Conservation (phyloP, 2,329 filamentous ascomycete genomes). For the Colletotrichum viniferum region DNA sequence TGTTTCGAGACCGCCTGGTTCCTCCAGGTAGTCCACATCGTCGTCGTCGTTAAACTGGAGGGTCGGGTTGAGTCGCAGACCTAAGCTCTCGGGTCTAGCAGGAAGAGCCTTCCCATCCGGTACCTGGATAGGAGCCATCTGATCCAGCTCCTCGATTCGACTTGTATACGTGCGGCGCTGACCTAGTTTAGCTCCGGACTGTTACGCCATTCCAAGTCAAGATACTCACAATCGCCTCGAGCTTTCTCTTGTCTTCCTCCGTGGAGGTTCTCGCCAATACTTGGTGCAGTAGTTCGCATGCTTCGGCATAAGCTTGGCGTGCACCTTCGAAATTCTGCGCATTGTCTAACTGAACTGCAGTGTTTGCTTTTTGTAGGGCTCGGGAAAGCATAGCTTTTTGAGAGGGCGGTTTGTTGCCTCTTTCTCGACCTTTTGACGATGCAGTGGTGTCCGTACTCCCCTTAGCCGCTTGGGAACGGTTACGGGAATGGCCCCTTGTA, state of each 20-base stretch:
- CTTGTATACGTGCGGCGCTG: slow-evolving; percentile 89
- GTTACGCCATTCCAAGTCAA: neutral
- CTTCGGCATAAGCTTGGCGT: slow-evolving; percentile 87
- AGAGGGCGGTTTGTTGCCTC: slow-evolving; percentile 57
- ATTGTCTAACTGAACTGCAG: slow-evolving; percentile 94
- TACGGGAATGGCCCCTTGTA: slow-evolving; percentile 46
- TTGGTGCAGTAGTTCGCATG: slow-evolving; percentile 84
- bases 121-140: slow-evolving; percentile 61
- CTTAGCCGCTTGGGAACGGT: slow-evolving; percentile 49
- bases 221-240: slow-evolving; percentile 86
- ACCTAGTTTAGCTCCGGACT: neutral
- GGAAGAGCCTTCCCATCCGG: slow-evolving; percentile 78
- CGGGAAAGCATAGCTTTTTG: slow-evolving; percentile 98
- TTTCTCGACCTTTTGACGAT: slow-evolving; percentile 37
- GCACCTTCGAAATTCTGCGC: slow-evolving; percentile 93
- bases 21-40: slow-evolving; percentile 46
- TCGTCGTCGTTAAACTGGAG: slow-evolving; percentile 39
- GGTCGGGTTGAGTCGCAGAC: slow-evolving; percentile 42
- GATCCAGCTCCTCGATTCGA: slow-evolving; percentile 84
- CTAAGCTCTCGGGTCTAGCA: slow-evolving; percentile 66
- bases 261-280: slow-evolving; percentile 85
- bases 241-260: slow-evolving; percentile 85
- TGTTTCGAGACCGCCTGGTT: slow-evolving; percentile 53
- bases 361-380: slow-evolving; percentile 93
- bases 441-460: slow-evolving; percentile 48